Evolutionary conservation across 805 yeast species (phyloP).

Genomic region (Candida ortonii): DNA sequence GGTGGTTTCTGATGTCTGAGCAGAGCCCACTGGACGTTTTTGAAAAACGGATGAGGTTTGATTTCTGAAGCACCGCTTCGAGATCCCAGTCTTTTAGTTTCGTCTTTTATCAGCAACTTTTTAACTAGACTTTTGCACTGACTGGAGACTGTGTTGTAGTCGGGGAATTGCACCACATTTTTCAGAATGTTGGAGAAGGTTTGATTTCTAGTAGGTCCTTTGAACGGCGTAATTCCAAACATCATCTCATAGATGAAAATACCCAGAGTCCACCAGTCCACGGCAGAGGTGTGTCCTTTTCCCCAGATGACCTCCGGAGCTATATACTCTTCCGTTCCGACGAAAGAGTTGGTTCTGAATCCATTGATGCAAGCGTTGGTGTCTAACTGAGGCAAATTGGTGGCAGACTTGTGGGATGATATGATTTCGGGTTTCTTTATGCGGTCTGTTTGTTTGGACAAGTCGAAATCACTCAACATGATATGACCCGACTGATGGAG

Average conservation of each 20-base stretch:
- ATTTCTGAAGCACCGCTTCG: slow-evolving; percentile 94
- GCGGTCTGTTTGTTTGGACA: slow-evolving; percentile 82
- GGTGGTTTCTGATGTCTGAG: slow-evolving; percentile 93
- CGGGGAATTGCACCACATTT: slow-evolving; percentile 78
- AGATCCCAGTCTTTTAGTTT: slow-evolving; percentile 83
- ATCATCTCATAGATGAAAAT: slow-evolving; percentile 91
- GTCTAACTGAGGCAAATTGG: slow-evolving; percentile 66
- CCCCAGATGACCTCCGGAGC: slow-evolving; percentile 98
- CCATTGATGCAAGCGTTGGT: slow-evolving; percentile 95
- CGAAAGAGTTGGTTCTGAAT: slow-evolving; percentile 95
- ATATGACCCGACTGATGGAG: slow-evolving; percentile 97
- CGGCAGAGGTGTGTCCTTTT: slow-evolving; percentile 96
- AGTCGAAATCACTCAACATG: slow-evolving; percentile 94
- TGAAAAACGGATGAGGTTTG: slow-evolving; percentile 87
- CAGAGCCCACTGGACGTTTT: slow-evolving; percentile 91
- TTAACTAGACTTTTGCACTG: slow-evolving; percentile 76
- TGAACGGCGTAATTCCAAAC: slow-evolving; percentile 94
- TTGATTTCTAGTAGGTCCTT: slow-evolving; percentile 82
- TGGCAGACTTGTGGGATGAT: slow-evolving; percentile 28
- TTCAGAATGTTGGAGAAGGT: slow-evolving; percentile 88
- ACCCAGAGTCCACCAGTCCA: slow-evolving; percentile 99
- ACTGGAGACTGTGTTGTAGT: slow-evolving; percentile 54
- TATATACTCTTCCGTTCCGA: slow-evolving; percentile 97
- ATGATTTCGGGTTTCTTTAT: slow-evolving; percentile 74
- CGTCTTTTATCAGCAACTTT: slow-evolving; percentile 85